phyloP scores from a whole-genome alignment of 129 eudicot genomes.

The Chrysanthemum lavandulifolium region DNA sequence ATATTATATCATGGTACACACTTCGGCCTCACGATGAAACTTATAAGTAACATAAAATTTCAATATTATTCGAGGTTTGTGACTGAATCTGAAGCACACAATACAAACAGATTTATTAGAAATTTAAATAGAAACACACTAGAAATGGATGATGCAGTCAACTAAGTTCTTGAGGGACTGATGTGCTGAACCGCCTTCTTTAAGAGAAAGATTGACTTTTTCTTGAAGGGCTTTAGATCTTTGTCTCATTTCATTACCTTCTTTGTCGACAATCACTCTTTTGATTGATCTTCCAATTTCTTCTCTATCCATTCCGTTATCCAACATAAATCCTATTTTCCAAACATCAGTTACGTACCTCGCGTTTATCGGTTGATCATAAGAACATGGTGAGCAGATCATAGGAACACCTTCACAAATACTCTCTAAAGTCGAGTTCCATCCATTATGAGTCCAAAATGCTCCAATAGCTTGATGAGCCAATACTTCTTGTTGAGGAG shows the following conservation, averaged over 20 bases:
- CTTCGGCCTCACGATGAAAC: background rate
- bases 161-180: conserved; percentile 26
- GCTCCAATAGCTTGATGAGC: conserved; percentile 46
- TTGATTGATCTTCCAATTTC: conserved; percentile 12
- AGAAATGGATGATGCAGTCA: conserved; percentile 16
- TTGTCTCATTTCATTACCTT: conserved; percentile 30
- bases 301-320: conserved; percentile 2
- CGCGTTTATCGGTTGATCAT: conserved; percentile 46
- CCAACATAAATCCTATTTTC: conserved; percentile 26
- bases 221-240: conserved; percentile 21
- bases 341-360: conserved; percentile 23
- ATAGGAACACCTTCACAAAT: conserved; percentile 63
- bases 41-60: background rate
- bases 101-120: background rate
- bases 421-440: conserved; percentile 60
- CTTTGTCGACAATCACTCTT: conserved; percentile 2
- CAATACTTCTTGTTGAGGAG: conserved; percentile 48
- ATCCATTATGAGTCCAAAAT: conserved; percentile 62
- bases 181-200: conserved; percentile 25
- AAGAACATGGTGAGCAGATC: conserved; percentile 50
- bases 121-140: background rate
- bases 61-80: background rate
- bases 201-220: conserved; percentile 24
- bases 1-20: background rate
- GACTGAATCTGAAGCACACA: conserved; percentile 4